phyloP scores from a whole-genome alignment of 2,329 filamentous ascomycete genomes.

The Chaetomiaceae sp. region DNA sequence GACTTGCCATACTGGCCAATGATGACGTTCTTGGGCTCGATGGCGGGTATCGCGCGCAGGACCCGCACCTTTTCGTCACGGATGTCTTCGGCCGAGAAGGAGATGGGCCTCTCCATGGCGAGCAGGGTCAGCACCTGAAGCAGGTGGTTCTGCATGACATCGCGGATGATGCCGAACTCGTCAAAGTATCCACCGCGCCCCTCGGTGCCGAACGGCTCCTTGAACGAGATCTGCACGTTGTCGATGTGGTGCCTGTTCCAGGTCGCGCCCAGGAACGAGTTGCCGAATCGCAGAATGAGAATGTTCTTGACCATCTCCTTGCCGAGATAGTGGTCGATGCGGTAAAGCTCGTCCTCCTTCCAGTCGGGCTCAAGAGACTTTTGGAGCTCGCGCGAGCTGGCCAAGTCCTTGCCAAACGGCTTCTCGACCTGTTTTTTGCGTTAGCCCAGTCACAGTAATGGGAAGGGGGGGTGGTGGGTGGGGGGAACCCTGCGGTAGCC shows the following conservation, averaged over 20 bases:
- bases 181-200: conserved; percentile 98
- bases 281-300: conserved; percentile 93
- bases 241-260: conserved; percentile 99
- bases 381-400: conserved; percentile 89
- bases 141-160: conserved; percentile 99
- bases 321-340: conserved; percentile 98
- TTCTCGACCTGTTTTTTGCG: conserved; percentile 76
- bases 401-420: conserved; percentile 95
- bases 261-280: conserved; percentile 96
- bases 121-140: conserved; percentile 93
- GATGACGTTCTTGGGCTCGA: conserved; percentile 99
- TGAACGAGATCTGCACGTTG: conserved; percentile 98
- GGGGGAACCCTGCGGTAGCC: neutral
- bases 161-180: conserved; percentile 97
- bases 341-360: conserved; percentile 98
- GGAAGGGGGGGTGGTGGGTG: too few species aligned
- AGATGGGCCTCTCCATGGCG: conserved; percentile 97
- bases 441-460: too few species aligned
- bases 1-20: conserved; percentile 98
- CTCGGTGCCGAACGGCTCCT: conserved; percentile 98
- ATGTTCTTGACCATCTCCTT: conserved; percentile 99
- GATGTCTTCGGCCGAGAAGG: conserved; percentile 96
- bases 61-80: conserved; percentile 98
- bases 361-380: conserved; percentile 94
- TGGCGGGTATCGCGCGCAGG: conserved; percentile 83